Evolutionary conservation across 1,284 basidiomycete species (phyloP).

Genomic region (Tilletia setariae): DNA sequence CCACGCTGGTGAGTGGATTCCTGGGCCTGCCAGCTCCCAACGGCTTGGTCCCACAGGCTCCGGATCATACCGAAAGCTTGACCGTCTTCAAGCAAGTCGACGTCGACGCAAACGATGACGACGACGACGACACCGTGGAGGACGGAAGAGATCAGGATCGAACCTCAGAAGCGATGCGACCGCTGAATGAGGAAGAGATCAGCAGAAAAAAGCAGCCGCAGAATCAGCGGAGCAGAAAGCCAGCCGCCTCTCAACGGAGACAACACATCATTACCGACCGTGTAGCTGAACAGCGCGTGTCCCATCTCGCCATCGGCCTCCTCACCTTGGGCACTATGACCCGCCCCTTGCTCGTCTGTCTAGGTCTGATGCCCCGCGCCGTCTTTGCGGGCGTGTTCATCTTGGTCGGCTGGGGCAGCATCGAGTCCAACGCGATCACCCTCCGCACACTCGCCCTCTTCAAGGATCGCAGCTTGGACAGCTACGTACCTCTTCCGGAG

Average conservation of each 20-base stretch:
- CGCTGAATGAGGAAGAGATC: not conserved
- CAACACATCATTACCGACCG: slow-evolving; percentile 37
- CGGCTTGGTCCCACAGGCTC: slow-evolving; percentile 87
- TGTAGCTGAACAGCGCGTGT: slow-evolving; percentile 49
- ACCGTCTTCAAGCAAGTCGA: slow-evolving; percentile 66
- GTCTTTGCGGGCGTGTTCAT: slow-evolving; percentile 53
- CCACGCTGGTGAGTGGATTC: slow-evolving; percentile 85
- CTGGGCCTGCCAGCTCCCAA: slow-evolving; percentile 90
- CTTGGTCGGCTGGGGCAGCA: slow-evolving; percentile 59
- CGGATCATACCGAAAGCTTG: slow-evolving; percentile 84
- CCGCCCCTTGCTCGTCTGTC: slow-evolving; percentile 47
- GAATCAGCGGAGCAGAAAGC: slow-evolving; percentile 27
- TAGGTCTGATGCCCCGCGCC: slow-evolving; percentile 48
- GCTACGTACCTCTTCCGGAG: not conserved
- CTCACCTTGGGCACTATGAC: slow-evolving; percentile 54
- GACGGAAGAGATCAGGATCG: not conserved
- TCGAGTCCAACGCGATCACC: slow-evolving; percentile 79
- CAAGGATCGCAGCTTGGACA: slow-evolving; percentile 61
- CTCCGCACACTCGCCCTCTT: slow-evolving; percentile 77
- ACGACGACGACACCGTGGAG: slow-evolving; percentile 41
- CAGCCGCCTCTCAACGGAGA: slow-evolving; percentile 16
- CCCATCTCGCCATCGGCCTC: slow-evolving; percentile 49
- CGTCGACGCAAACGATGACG: slow-evolving; percentile 30
- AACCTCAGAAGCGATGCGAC: not conserved
- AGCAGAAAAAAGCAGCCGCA: not conserved